These are phyloP conservation scores for Populus simonii DNA, from an alignment of 345 rosid genomes.

Conservation along the genomic window DNA sequence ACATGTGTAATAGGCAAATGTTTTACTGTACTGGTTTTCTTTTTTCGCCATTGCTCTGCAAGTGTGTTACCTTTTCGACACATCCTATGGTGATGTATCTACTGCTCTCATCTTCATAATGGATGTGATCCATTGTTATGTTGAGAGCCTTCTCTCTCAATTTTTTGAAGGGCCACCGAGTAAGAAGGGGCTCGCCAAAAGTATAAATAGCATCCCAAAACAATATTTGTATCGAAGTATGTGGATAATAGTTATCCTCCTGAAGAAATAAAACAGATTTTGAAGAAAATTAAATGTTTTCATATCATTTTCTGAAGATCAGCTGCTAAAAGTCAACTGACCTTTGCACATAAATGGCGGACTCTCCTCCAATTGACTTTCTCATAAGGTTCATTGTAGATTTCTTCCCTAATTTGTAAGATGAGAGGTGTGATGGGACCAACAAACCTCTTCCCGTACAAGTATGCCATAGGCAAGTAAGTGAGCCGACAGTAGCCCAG, in stretches of 20 bases:
- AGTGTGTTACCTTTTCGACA: constrained; percentile 9
- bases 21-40: too few relatives aligned
- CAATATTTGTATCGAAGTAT: constrained; percentile 10
- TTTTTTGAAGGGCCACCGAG: constrained; percentile 17
- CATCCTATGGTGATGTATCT: constrained; percentile 29
- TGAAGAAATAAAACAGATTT: neutral
- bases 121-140: constrained; percentile 19
- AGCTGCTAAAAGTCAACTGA: neutral
- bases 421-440: constrained; percentile 25
- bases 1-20: too few relatives aligned
- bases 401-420: constrained; percentile 14
- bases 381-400: constrained; percentile 18
- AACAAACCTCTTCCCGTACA: constrained; percentile 23
- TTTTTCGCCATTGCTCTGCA: too few relatives aligned
- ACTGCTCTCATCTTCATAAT: constrained; percentile 36
- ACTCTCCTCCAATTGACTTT: constrained; percentile 16
- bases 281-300: neutral
- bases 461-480: constrained; percentile 23
- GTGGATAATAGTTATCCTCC: constrained; percentile 20
- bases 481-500: constrained; percentile 8
- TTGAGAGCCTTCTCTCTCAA: constrained; percentile 17
- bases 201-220: constrained; percentile 17
- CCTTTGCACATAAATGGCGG: constrained; percentile 21
- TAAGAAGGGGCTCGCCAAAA: constrained; percentile 6
- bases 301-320: neutral